Percentiles rank a stretch among this genome's conserved stretches.
Conservation (phyloP, 2,329 filamentous ascomycete genomes). For the Xylaria sp. region DNA sequence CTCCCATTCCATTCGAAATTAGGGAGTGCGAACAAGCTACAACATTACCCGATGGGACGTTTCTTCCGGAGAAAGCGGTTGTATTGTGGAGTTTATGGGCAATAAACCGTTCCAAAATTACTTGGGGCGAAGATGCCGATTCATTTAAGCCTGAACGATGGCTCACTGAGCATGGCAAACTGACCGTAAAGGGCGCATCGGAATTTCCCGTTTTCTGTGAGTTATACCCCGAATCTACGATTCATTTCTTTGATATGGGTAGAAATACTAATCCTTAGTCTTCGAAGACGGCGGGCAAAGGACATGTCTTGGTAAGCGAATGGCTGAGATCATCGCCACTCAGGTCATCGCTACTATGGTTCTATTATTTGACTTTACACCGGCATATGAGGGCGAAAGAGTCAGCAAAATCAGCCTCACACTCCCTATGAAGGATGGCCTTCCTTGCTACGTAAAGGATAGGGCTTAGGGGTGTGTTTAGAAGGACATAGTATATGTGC, state of each 20-base stretch:
- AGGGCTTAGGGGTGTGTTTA: constrained; percentile 10
- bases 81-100: constrained; percentile 73
- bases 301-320: constrained; percentile 69
- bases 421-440: constrained; percentile 69
- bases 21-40: constrained; percentile 65
- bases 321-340: constrained; percentile 69
- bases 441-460: constrained; percentile 58
- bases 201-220: constrained; percentile 72
- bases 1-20: constrained; percentile 73
- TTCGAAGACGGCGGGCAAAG: constrained; percentile 62
- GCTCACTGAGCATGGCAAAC: constrained; percentile 56
- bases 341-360: constrained; percentile 64
- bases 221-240: not conserved
- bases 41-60: constrained; percentile 69
- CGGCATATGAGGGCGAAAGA: constrained; percentile 58
- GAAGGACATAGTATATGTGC: not conserved
- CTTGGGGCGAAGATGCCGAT: constrained; percentile 67
- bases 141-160: constrained; percentile 67
- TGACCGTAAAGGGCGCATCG: constrained; percentile 58
- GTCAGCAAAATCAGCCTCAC: constrained; percentile 70
- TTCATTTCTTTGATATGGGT: not conserved
- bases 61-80: constrained; percentile 63
- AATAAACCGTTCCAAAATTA: constrained; percentile 66
- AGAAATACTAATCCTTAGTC: constrained; percentile 5
- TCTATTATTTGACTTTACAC: constrained; percentile 61